phyloP scores from a whole-genome alignment of 2,329 filamentous ascomycete species.

The Hypoxylon sp. region DNA sequence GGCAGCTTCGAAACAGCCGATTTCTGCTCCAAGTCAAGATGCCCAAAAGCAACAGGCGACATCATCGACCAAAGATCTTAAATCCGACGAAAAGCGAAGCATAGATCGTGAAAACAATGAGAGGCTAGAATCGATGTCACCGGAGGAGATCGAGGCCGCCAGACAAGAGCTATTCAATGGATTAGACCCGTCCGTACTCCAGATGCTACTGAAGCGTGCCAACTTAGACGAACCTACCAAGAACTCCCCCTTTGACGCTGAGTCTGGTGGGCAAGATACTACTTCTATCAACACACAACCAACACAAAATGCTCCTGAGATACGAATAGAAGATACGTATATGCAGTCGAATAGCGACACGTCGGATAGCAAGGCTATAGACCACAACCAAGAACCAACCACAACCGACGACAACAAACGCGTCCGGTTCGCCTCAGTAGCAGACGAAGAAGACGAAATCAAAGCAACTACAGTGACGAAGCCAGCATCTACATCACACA shows the following conservation, averaged over 20 bases:
- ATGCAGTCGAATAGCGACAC: slow-evolving; percentile 12
- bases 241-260: slow-evolving; percentile 61
- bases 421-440: slow-evolving; percentile 37
- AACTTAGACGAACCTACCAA: slow-evolving; percentile 76
- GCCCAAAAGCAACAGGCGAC: slow-evolving; percentile 36
- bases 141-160: slow-evolving; percentile 84
- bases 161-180: slow-evolving; percentile 84
- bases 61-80: slow-evolving; percentile 50
- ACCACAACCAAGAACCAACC: slow-evolving; percentile 5
- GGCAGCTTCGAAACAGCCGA: slow-evolving; percentile 44
- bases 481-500: slow-evolving; percentile 2
- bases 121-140: slow-evolving; percentile 82
- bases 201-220: slow-evolving; percentile 81
- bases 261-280: slow-evolving; percentile 29
- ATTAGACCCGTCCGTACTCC: slow-evolving; percentile 81
- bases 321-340: slow-evolving; percentile 49
- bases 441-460: slow-evolving; percentile 39
- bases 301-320: slow-evolving; percentile 39
- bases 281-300: slow-evolving; percentile 13
- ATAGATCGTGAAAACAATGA: slow-evolving; percentile 89
- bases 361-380: slow-evolving; percentile 15
- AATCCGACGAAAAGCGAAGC: slow-evolving; percentile 73
- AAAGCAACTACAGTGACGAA: slow-evolving; percentile 21
- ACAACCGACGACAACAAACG: slow-evolving; percentile 13
- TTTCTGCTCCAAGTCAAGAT: slow-evolving; percentile 42